Evolutionary conservation across 1,284 basidiomycete species (phyloP), one percentile per base, ranked within the genome.

Genomic region (Austroboletus rostrupii): DNA sequence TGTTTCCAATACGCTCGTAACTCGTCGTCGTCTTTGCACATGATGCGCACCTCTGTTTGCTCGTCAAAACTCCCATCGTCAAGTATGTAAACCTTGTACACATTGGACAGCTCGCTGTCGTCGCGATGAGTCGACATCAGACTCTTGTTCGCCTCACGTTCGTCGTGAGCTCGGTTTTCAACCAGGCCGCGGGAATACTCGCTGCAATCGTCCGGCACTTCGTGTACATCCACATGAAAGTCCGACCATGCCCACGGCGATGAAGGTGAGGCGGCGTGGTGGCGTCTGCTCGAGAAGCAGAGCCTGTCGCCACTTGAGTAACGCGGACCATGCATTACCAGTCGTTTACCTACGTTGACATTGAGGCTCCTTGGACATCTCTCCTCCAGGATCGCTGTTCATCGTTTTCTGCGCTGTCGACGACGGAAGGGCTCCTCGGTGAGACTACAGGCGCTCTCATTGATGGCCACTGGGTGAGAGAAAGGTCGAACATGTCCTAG

Each of bases 121-220:
- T 52, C 43, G 31, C 60, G 61, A 20, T 57, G 58, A 7, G 54
- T 46, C 21, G 73, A 53, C 48, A 76, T 61, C 37, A 63, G 66
- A 52, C 77, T 77, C 45, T 69, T 66, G 39, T 54, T 41, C 23
- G 78, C 70, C 57, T 78, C 77, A 1, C 55, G 16, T 13, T 33
- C 32, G 32, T 33, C 56, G 10, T 38, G 48, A 2, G 74, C 77
- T 79, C 79, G 79, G 55, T 79, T 80, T 19, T 67, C 68, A 53
- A 77, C 80, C 4, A 68, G 61, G 12, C 68, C 72, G 49, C 76
- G 70, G 11, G 79, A 78, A 50, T 79, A 80, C 1, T 45, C 47
- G 1, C 6, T 33, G 67, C 66, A 70, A 36, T 50, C 32, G 3
- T 20, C 14, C 7, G 31, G 20, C 4, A 23, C 21, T 26, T n/a